These are phyloP conservation scores for Citrus trifoliata DNA, from an alignment of 345 rosid genomes.

Conservation along the genomic window DNA sequence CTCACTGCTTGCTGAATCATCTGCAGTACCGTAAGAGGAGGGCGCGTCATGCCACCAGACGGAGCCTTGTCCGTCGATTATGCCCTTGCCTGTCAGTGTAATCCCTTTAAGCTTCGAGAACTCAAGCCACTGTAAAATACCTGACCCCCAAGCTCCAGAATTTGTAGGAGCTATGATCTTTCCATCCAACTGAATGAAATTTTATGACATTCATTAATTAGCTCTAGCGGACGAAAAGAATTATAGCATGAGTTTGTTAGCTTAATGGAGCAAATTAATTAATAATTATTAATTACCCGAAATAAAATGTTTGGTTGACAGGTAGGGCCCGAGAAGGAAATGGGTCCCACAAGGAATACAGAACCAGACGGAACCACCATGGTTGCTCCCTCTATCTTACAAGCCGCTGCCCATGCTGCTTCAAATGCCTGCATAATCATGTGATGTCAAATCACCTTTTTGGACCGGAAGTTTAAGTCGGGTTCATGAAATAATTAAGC, in stretches of 20 bases:
- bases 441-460: background rate
- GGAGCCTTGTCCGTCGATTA: conserved; percentile 80
- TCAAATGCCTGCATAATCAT: conserved; percentile 55
- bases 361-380: conserved; percentile 68
- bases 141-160: conserved; percentile 61
- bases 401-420: conserved; percentile 74
- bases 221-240: background rate
- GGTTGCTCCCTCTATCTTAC: conserved; percentile 55
- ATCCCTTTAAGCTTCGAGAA: conserved; percentile 60
- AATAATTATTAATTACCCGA: conserved; percentile 45
- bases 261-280: background rate
- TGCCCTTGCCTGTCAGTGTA: conserved; percentile 65
- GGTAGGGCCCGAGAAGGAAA: conserved; percentile 62
- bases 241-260: background rate
- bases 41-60: conserved; percentile 73
- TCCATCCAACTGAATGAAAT: conserved; percentile 66
- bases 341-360: conserved; percentile 66
- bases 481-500: background rate
- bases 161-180: conserved; percentile 73
- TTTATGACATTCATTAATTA: background rate
- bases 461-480: background rate
- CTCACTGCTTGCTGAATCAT: conserved; percentile 32
- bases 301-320: conserved; percentile 58
- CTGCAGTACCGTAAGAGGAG: conserved; percentile 23
- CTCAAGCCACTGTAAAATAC: conserved; percentile 73